Conservation (phyloP, 2,329 filamentous ascomycete species). For the Fusarium euwallaceae region DNA sequence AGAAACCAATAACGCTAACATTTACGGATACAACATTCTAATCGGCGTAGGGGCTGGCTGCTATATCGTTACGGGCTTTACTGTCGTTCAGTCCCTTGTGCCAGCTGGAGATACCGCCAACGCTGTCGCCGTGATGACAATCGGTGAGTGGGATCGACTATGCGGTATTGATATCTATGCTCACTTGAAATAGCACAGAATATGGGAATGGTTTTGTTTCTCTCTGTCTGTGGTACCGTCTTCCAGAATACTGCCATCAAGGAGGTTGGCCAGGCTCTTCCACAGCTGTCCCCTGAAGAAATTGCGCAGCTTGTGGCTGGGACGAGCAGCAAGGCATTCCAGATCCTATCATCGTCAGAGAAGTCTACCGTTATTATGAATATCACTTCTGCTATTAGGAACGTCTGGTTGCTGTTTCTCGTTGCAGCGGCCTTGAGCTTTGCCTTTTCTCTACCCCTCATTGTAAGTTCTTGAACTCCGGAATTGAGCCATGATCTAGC, state of each 20-base stretch:
- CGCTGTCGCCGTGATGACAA: conserved; percentile 54
- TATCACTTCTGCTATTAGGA: background rate
- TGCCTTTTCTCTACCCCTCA: background rate
- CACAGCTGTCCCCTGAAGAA: background rate
- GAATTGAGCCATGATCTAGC: background rate
- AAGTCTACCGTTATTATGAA: background rate
- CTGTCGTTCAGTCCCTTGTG: conserved; percentile 52
- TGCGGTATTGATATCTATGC: background rate
- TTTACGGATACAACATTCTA: conserved; percentile 55
- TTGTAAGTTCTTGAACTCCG: background rate
- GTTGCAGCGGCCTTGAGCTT: background rate
- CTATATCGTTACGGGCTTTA: conserved; percentile 51
- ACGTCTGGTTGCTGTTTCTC: conserved; percentile 1
- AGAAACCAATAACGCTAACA: conserved; percentile 22
- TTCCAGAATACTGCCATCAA: conserved; percentile 8
- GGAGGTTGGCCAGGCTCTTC: background rate
- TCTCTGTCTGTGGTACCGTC: conserved; percentile 1
- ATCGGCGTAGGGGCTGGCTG: conserved; percentile 56
- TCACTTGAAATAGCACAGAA: background rate
- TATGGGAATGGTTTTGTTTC: conserved; percentile 8
- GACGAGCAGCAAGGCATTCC: background rate
- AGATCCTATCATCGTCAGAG: background rate
- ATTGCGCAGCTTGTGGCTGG: background rate
- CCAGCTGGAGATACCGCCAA: conserved; percentile 44
- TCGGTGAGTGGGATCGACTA: background rate